These are phyloP conservation scores for Saccharomycopsis lassenensis DNA, from an alignment of 805 yeast genomes.

Conservation along the genomic window DNA sequence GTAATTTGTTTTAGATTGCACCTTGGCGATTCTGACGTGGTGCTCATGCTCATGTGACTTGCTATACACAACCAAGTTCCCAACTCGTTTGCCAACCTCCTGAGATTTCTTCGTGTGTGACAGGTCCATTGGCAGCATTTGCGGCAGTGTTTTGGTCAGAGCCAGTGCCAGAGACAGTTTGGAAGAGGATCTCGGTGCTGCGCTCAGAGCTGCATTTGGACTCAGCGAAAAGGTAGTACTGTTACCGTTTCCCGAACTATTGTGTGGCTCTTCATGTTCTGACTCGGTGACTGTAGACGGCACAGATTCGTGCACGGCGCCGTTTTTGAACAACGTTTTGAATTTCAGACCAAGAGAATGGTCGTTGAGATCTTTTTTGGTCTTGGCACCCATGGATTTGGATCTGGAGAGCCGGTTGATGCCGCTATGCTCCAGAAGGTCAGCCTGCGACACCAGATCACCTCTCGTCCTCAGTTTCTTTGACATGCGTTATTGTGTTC, in stretches of 20 bases:
- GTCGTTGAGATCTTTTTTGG: too few relatives aligned
- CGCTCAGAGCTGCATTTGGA: not conserved
- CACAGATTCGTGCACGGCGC: not conserved
- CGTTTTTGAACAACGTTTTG: conserved; percentile 8
- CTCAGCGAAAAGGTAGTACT: too few relatives aligned
- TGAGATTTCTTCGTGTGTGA: not conserved
- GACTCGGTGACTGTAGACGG: not conserved
- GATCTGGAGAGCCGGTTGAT: too few relatives aligned
- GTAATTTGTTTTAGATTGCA: conserved; percentile 6
- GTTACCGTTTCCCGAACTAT: too few relatives aligned
- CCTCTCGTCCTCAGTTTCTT: not conserved
- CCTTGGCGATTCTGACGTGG: conserved; percentile 11
- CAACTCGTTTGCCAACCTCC: conserved; percentile 3
- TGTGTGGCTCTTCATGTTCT: too few relatives aligned
- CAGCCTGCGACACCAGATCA: too few relatives aligned
- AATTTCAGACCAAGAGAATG: conserved; percentile 9
- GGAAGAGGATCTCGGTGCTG: not conserved
- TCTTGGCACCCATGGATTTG: not conserved
- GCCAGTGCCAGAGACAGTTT: not conserved
- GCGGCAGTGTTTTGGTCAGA: not conserved
- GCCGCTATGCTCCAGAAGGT: too few relatives aligned
- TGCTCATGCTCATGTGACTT: conserved; percentile 14
- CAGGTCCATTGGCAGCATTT: not conserved
- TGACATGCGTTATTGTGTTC: not conserved
- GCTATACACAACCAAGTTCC: conserved; percentile 6